Conservation (phyloP, 164 flowering plant species). For the Chimonanthus praecox region DNA sequence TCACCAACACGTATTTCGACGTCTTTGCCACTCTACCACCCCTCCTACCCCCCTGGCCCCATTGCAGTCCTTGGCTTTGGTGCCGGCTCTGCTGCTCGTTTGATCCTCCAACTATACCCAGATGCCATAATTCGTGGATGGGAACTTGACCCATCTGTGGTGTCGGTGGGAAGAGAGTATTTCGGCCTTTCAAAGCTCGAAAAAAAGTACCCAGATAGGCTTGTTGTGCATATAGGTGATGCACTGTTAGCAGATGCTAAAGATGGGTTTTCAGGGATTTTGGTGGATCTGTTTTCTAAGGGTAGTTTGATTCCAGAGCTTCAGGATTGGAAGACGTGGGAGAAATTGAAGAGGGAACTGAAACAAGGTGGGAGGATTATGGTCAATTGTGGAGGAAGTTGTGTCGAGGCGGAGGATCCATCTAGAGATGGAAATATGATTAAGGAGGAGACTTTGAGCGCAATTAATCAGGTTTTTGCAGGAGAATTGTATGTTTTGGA, state of each 20-base stretch:
- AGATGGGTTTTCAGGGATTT: conserved; percentile 55
- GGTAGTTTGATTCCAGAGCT: conserved; percentile 63
- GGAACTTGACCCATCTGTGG: conserved; percentile 84
- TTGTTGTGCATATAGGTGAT: conserved; percentile 56
- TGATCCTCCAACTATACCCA: conserved; percentile 57
- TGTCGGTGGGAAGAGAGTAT: conserved; percentile 69
- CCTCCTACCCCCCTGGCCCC: conserved; percentile 66
- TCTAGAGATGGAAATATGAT: conserved; percentile 53
- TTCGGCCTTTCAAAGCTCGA: conserved; percentile 59
- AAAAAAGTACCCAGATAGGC: conserved; percentile 37
- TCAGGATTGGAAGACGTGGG: conserved; percentile 49
- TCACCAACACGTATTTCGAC: conserved; percentile 73
- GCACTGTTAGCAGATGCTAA: conserved; percentile 46
- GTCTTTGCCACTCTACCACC: conserved; percentile 84
- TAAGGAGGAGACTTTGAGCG: conserved; percentile 72
- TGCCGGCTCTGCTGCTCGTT: conserved; percentile 74
- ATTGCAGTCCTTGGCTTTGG: conserved; percentile 84
- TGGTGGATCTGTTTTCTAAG: conserved; percentile 52
- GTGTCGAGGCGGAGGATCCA: conserved; percentile 78
- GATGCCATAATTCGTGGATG: conserved; percentile 58
- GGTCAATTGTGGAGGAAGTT: conserved; percentile 93
- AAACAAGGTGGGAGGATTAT: conserved; percentile 83
- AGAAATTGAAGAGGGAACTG: conserved; percentile 43
- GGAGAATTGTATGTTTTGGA: conserved; percentile 44
- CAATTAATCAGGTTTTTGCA: conserved; percentile 54